A percentile compares a stretch with the other conserved stretches of the same genome.
phyloP scores from a whole-genome alignment of 169 alveolate genomes.

The Cryptosporidium canis region DNA sequence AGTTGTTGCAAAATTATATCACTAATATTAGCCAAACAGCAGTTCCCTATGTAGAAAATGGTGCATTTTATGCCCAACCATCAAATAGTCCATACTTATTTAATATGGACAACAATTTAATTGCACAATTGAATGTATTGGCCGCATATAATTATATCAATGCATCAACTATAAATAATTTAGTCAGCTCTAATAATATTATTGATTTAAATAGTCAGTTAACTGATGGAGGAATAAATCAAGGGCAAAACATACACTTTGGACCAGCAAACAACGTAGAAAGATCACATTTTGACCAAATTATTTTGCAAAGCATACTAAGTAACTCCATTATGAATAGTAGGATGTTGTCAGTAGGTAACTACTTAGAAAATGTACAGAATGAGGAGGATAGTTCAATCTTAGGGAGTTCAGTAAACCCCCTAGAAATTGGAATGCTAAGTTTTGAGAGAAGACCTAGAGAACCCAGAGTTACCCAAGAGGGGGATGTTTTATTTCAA shows the following conservation, averaged over 20 bases:
- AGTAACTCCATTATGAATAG: not conserved
- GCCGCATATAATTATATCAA: slow-evolving; percentile 38
- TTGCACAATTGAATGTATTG: slow-evolving; percentile 56
- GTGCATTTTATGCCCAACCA: not conserved
- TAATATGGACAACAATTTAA: slow-evolving; percentile 9
- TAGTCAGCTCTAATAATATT: not conserved
- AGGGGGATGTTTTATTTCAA: slow-evolving; percentile 45
- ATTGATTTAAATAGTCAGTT: not conserved
- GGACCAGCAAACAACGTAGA: not conserved
- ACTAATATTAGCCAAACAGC: slow-evolving; percentile 5
- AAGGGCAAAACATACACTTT: not conserved
- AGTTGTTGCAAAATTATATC: not conserved
- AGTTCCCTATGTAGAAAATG: not conserved
- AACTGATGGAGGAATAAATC: not conserved
- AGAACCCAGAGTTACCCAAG: slow-evolving; percentile 64
- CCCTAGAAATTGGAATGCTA: not conserved
- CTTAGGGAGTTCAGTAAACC: not conserved
- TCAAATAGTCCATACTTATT: slow-evolving; percentile 14
- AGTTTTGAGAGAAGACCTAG: slow-evolving; percentile 60
- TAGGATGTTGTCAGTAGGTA: not conserved
- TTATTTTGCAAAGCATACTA: slow-evolving; percentile 3
- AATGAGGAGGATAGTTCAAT: not conserved
- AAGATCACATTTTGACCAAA: not conserved
- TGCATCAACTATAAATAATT: not conserved
- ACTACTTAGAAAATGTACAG: not conserved